Percentiles rank a stretch among this genome's conserved stretches.
phyloP scores from a whole-genome alignment of 805 yeast species.

The Sugiyamaella marilandica region DNA sequence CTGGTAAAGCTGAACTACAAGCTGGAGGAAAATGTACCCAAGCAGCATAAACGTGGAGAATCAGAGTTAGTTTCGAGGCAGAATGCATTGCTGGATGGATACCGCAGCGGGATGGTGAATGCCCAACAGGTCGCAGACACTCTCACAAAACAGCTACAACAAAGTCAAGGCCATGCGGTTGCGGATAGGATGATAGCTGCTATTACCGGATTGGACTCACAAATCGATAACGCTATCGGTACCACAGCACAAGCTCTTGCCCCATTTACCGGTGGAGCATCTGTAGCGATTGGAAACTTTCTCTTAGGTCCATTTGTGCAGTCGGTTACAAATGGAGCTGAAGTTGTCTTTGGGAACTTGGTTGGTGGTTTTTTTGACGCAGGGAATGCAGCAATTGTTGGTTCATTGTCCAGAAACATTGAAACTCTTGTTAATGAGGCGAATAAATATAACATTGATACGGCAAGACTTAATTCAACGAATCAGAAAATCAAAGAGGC shows the following conservation, averaged over 20 bases:
- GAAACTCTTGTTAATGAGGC: conserved; percentile 3
- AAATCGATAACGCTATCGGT: conserved; percentile 27
- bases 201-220: conserved; percentile 31
- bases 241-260: conserved; percentile 19
- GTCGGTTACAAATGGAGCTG: conserved; percentile 29
- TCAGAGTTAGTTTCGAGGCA: background rate
- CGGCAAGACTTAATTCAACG: conserved; percentile 2
- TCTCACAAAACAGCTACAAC: conserved; percentile 2
- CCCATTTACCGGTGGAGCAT: conserved; percentile 22
- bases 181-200: conserved; percentile 11
- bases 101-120: conserved; percentile 2
- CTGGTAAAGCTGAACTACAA: conserved; percentile 4
- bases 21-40: background rate
- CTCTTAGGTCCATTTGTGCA: conserved; percentile 28
- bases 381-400: background rate
- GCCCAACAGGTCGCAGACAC: conserved; percentile 5
- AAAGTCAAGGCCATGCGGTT: conserved; percentile 7
- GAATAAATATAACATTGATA: conserved; percentile 9
- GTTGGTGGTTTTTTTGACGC: conserved; percentile 22
- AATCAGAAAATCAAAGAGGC: conserved; percentile 1
- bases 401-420: background rate
- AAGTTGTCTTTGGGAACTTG: conserved; percentile 25
- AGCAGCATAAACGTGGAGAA: conserved; percentile 1
- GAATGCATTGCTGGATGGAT: conserved; percentile 2
- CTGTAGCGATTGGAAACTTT: conserved; percentile 23